phyloP scores from a whole-genome alignment of 805 yeast species.

The Kodamaea hsintzibuensis region DNA sequence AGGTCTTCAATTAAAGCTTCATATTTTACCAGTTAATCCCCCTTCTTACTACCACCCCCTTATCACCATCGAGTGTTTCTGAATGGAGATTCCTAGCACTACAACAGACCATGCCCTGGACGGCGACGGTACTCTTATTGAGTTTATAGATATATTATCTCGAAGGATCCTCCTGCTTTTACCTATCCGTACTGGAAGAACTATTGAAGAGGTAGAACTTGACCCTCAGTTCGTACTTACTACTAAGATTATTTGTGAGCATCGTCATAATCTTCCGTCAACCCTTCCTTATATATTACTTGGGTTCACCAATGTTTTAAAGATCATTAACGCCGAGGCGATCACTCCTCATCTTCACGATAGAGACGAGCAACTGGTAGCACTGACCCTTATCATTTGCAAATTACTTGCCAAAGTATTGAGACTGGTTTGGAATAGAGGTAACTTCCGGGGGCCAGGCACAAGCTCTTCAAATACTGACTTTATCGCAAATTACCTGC shows the following conservation, averaged over 20 bases:
- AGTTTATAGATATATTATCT: constrained; percentile 25
- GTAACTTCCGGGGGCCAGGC: constrained; percentile 11
- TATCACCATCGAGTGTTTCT: neutral
- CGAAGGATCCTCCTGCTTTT: constrained; percentile 35
- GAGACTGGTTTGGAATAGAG: constrained; percentile 30
- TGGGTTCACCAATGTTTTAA: constrained; percentile 25
- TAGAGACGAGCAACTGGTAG: constrained; percentile 30
- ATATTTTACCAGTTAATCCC: neutral
- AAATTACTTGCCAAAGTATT: constrained; percentile 32
- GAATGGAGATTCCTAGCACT: neutral
- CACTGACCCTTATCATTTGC: constrained; percentile 33
- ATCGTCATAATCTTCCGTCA: constrained; percentile 12
- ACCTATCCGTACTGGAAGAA: constrained; percentile 41
- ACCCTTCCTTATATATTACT: constrained; percentile 23
- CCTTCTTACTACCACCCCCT: neutral
- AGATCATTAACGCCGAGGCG: constrained; percentile 25
- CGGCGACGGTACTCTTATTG: constrained; percentile 4
- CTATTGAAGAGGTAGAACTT: constrained; percentile 40
- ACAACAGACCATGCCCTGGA: neutral
- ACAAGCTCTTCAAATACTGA: constrained; percentile 2
- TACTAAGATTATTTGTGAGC: constrained; percentile 27
- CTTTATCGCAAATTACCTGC: constrained; percentile 21
- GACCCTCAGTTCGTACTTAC: constrained; percentile 40
- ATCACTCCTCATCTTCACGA: constrained; percentile 23
- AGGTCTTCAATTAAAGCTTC: neutral